phyloP scores from a whole-genome alignment of 768 basidiomycete genomes.

The Lactarius psammicola region DNA sequence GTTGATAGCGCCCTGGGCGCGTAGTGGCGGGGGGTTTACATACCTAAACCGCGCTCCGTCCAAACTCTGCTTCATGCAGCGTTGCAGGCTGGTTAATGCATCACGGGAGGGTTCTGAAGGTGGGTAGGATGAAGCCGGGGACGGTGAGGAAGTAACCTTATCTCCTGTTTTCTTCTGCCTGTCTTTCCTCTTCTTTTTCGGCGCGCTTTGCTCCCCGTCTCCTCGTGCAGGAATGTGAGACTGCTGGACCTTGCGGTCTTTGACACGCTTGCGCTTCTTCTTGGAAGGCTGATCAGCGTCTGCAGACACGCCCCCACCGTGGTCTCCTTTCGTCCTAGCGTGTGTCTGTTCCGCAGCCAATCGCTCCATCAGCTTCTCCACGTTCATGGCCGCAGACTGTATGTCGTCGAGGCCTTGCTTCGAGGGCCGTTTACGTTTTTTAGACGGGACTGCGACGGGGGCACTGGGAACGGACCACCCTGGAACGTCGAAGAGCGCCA shows the following conservation, averaged over 20 bases:
- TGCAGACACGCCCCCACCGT: not conserved
- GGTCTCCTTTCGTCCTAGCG: not conserved
- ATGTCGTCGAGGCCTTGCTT: constrained; percentile 41
- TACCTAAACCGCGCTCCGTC: constrained; percentile 89
- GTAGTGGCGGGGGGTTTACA: constrained; percentile 27
- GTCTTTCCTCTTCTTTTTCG: constrained; percentile 14
- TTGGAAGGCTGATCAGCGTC: not conserved
- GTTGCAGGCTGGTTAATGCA: constrained; percentile 69
- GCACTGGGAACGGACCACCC: constrained; percentile 57
- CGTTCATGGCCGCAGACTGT: constrained; percentile 46
- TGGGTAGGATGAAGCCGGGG: constrained; percentile 2
- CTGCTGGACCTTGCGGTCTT: not conserved
- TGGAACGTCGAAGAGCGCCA: constrained; percentile 62
- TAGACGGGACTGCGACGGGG: constrained; percentile 36
- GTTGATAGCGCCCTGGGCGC: not conserved
- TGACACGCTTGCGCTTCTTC: constrained; percentile 9
- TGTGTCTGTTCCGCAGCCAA: constrained; percentile 33
- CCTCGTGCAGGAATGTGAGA: constrained; percentile 10
- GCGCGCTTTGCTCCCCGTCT: not conserved
- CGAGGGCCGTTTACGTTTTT: constrained; percentile 52
- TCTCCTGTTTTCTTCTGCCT: constrained; percentile 3
- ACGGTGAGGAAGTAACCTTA: not conserved
- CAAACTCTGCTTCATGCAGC: constrained; percentile 71
- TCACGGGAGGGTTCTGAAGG: constrained; percentile 10
- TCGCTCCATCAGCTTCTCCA: constrained; percentile 60